Conservation (phyloP, 192 early-diverging fungal genomes). For the Geranomyces variabilis region DNA sequence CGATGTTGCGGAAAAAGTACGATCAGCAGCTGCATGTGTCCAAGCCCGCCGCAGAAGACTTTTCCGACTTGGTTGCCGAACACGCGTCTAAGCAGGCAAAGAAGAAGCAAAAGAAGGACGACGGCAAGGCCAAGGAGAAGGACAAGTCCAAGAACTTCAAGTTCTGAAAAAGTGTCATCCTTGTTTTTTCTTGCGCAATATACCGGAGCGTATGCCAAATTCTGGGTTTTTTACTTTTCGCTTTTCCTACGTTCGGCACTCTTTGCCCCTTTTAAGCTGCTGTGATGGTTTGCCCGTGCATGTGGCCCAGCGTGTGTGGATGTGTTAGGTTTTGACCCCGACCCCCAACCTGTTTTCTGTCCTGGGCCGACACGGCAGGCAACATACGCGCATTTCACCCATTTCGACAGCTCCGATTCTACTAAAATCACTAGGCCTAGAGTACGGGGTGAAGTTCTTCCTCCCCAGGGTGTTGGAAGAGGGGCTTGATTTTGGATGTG, state of each 20-base stretch:
- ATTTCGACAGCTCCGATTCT: too few relatives aligned
- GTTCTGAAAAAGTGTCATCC: slow-evolving; percentile 33
- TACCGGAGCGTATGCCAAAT: background rate
- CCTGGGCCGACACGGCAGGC: too few relatives aligned
- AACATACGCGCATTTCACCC: too few relatives aligned
- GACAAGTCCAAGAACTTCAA: slow-evolving; percentile 47
- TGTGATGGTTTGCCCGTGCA: too few relatives aligned
- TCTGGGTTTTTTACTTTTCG: background rate
- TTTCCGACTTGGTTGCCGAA: slow-evolving; percentile 88
- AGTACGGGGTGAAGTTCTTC: too few relatives aligned
- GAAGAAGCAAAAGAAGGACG: slow-evolving; percentile 59
- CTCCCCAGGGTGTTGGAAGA: too few relatives aligned
- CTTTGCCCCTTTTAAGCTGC: background rate
- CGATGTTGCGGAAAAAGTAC: slow-evolving; percentile 71
- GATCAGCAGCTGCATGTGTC: slow-evolving; percentile 65
- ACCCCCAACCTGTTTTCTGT: too few relatives aligned
- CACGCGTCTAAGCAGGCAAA: slow-evolving; percentile 75
- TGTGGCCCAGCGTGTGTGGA: too few relatives aligned
- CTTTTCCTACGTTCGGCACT: background rate
- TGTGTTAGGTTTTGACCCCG: too few relatives aligned
- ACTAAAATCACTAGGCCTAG: too few relatives aligned
- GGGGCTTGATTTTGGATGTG: too few relatives aligned
- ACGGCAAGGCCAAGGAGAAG: slow-evolving; percentile 44
- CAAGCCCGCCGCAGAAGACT: slow-evolving; percentile 61
- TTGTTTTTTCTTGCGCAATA: background rate